Evolutionary conservation across 2,329 filamentous ascomycete species (phyloP), one percentile per base, ranked within the genome.

Genomic region (Fusarium incarnatum): DNA sequence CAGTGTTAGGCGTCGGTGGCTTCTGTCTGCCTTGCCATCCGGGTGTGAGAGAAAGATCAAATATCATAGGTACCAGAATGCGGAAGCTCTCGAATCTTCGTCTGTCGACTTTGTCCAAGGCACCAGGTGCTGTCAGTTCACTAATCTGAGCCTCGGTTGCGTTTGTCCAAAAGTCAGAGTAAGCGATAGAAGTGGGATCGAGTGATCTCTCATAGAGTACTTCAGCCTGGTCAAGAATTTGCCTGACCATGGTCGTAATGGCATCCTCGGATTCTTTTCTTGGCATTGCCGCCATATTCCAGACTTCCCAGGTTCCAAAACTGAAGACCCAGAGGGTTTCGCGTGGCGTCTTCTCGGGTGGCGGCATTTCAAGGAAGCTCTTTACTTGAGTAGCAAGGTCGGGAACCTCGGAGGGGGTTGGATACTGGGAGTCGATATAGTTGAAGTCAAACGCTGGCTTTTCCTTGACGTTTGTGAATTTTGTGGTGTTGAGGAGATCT

Each of bases 251-350:
- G 7, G 74, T 69, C 40, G 80, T 80, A 11, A 86, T 63, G 3
- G 81, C 60, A 2, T 75, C 69, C 32, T 81, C 79, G 12, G 82
- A 81, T 1, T 77, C 69, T 11, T 76, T 72, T 12, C 80, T 76
- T 1, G 86, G 85, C 20, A 87, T 72, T 4, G 84, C 79, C 1
- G 86, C 81, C 20, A 87, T 75, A 13, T 83, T 82, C 85, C 85
- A 88, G 52, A 87, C 75, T 60, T 88, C 86, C 85, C 85, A 87
- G 30, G 82, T 82, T n/a, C 86, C 86, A 56, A 87, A 82, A 12
- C 79, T 83, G 56, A 88, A 84, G 16, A 87, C 77, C 83, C 83
- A 87, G 16, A 87, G 70, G 0, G 86, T 87, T 63, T 87, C 83
- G n/a, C 77, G 77, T 8, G 83, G 80, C 0, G 79, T 61, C 1